phyloP scores from a whole-genome alignment of 169 alveolate genomes.

The Plasmodium vivax region DNA sequence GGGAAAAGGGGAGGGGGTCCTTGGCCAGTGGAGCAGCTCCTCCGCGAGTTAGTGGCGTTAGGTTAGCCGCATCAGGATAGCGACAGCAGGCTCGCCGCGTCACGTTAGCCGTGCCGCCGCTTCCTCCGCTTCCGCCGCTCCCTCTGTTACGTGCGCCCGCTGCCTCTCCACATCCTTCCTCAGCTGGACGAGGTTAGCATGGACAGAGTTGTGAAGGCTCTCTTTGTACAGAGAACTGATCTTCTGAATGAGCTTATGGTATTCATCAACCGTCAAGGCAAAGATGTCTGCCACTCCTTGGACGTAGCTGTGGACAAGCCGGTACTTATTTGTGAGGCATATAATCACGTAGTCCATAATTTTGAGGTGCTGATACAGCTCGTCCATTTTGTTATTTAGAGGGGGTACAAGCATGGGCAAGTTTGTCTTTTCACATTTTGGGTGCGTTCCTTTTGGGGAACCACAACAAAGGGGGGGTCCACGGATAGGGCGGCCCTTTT shows the following conservation, averaged over 20 bases:
- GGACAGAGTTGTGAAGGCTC: conserved; percentile 46
- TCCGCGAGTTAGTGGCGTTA: neutral
- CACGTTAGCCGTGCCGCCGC: neutral
- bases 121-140: neutral
- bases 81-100: neutral
- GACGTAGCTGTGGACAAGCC: conserved; percentile 20
- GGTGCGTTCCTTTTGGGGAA: neutral
- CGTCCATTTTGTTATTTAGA: conserved; percentile 27
- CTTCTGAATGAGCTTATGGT: conserved; percentile 43
- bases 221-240: conserved; percentile 13
- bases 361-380: conserved; percentile 50
- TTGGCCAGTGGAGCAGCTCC: neutral
- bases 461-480: neutral
- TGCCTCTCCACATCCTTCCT: conserved; percentile 23
- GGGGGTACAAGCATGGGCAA: neutral
- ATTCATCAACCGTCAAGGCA: conserved; percentile 26
- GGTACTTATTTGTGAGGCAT: conserved; percentile 48
- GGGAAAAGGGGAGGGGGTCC: neutral
- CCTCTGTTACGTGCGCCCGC: conserved; percentile 21
- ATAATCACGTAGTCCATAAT: conserved; percentile 52
- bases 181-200: conserved; percentile 31
- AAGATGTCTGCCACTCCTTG: conserved; percentile 10
- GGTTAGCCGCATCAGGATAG: neutral
- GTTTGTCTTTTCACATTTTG: neutral
- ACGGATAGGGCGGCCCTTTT: neutral